phyloP scores from a whole-genome alignment of 495 filamentous ascomycete species.

The Lasiosphaeria hispida region DNA sequence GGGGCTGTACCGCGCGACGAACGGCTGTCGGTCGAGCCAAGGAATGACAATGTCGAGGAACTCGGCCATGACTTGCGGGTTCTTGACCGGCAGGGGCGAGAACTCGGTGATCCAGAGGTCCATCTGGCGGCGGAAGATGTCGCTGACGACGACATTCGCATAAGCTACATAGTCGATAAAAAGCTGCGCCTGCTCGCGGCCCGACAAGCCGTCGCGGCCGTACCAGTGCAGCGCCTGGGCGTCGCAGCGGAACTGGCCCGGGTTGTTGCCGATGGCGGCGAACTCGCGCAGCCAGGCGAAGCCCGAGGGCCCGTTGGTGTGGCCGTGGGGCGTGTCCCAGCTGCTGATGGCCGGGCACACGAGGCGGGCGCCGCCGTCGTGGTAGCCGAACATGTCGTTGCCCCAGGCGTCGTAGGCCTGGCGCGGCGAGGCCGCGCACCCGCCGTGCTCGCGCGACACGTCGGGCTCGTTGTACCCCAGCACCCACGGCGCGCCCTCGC shows the following conservation, averaged over 20 bases:
- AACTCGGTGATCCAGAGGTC: constrained; percentile 20
- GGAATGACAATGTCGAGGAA: constrained; percentile 10
- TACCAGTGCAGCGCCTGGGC: constrained; percentile 20
- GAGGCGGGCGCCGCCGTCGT: constrained; percentile 11
- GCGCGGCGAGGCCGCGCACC: neutral
- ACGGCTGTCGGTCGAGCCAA: constrained; percentile 10
- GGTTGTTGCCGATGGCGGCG: constrained; percentile 1
- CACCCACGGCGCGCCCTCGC: constrained; percentile 7
- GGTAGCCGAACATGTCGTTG: constrained; percentile 15
- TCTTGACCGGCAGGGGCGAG: neutral
- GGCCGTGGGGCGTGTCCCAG: neutral
- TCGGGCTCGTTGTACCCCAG: constrained; percentile 21
- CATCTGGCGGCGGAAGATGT: constrained; percentile 14
- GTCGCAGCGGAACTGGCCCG: constrained; percentile 1
- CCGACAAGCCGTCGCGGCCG: neutral
- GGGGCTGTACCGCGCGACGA: constrained; percentile 10
- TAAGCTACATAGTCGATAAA: constrained; percentile 9
- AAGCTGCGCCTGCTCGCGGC: neutral
- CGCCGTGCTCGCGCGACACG: neutral
- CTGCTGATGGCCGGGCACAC: constrained; percentile 17
- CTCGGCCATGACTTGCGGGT: constrained; percentile 6
- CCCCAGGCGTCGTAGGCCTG: constrained; percentile 11
- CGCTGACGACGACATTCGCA: constrained; percentile 10
- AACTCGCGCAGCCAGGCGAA: constrained; percentile 14
- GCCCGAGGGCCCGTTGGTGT: constrained; percentile 7